Conservation (phyloP, 345 rosid genomes). For the Aethionema arabicum region DNA sequence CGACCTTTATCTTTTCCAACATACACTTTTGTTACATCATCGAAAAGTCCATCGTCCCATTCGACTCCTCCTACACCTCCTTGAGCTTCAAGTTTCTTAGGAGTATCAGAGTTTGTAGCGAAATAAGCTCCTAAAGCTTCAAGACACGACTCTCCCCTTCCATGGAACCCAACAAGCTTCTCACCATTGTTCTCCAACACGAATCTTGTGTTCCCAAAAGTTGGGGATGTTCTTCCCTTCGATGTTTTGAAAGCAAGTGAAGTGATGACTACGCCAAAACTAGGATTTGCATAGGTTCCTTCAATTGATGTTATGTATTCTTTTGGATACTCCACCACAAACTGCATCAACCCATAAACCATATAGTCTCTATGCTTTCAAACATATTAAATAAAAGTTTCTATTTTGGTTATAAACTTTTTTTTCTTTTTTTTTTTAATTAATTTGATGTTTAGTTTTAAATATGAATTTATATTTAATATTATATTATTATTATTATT, state of each 20-base stretch:
- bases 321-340: slow-evolving; percentile 9
- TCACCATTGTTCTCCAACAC: slow-evolving; percentile 5
- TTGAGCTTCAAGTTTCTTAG: not conserved
- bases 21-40: slow-evolving; percentile 17
- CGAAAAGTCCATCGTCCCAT: slow-evolving; percentile 18
- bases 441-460: too few relatives aligned
- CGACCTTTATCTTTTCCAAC: slow-evolving; percentile 3
- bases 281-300: slow-evolving; percentile 5
- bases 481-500: too few relatives aligned
- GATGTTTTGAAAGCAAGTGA: slow-evolving; percentile 24
- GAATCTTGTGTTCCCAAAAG: not conserved
- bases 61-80: slow-evolving; percentile 17
- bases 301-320: slow-evolving; percentile 18
- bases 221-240: not conserved
- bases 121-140: slow-evolving; percentile 21
- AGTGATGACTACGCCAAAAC: not conserved
- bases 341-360: not conserved
- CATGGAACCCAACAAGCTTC: slow-evolving; percentile 23
- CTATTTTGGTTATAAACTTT: too few relatives aligned
- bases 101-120: not conserved
- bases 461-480: too few relatives aligned
- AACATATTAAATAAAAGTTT: too few relatives aligned
- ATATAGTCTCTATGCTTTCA: too few relatives aligned
- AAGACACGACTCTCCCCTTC: not conserved
- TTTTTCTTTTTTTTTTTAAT: too few relatives aligned